A percentile compares a stretch with the other conserved stretches of the same genome.
phyloP scores from a whole-genome alignment of 805 yeast species.

The Debaryomyces castellii region DNA sequence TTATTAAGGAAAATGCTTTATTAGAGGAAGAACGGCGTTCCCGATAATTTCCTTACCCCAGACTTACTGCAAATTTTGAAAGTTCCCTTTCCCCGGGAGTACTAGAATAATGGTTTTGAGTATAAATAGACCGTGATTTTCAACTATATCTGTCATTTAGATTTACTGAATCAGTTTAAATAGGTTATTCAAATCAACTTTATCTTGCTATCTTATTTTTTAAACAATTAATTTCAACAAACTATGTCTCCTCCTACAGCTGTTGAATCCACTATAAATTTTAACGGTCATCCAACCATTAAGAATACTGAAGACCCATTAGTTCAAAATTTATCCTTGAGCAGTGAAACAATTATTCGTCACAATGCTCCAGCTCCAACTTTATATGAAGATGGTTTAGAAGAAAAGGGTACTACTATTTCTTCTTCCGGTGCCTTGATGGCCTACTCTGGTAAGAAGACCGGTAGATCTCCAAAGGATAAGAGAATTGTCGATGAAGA shows the following conservation, averaged over 20 bases:
- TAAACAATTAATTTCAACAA: not conserved
- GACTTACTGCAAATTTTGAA: conserved; percentile 9
- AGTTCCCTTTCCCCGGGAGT: conserved; percentile 17
- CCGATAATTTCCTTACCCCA: conserved; percentile 23
- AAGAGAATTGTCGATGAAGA: conserved; percentile 96
- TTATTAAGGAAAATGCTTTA: conserved; percentile 4
- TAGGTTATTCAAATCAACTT: not conserved
- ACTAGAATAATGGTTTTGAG: not conserved
- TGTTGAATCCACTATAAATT: conserved; percentile 43
- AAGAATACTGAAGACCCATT: conserved; percentile 41
- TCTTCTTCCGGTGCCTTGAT: conserved; percentile 92
- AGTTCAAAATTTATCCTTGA: conserved; percentile 44
- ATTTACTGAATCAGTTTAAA: not conserved
- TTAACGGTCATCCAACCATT: conserved; percentile 39
- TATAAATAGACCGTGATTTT: conserved; percentile 8
- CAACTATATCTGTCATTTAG: not conserved
- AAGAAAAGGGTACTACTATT: conserved; percentile 87
- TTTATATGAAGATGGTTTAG: conserved; percentile 89
- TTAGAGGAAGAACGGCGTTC: conserved; percentile 1
- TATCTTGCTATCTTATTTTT: not conserved
- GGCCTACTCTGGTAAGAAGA: conserved; percentile 93
- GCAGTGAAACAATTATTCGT: conserved; percentile 65
- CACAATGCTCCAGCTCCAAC: conserved; percentile 94
- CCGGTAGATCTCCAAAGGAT: conserved; percentile 98
- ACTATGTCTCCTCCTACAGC: conserved; percentile 47